phyloP scores from a whole-genome alignment of 371 early-diverging fungal genomes.

The Nosema muscidifuracis region DNA sequence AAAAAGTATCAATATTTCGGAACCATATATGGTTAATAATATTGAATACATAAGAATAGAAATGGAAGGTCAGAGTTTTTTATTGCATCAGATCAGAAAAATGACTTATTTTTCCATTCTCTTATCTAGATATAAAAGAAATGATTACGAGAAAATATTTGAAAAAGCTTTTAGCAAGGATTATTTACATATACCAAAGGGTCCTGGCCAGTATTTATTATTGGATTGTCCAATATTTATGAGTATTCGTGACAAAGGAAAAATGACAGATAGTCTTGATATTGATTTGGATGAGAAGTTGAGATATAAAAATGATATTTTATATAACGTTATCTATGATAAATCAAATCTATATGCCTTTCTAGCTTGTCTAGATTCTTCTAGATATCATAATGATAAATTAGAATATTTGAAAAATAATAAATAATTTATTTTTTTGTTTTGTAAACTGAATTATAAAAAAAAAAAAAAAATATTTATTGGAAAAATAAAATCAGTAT shows the following conservation, averaged over 20 bases:
- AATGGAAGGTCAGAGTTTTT: conserved; percentile 91
- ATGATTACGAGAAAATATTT: conserved; percentile 55
- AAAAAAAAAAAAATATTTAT: too few relatives aligned
- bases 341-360: conserved; percentile 24
- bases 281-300: conserved; percentile 17
- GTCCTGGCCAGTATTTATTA: conserved; percentile 85
- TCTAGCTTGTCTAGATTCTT: conserved; percentile 17
- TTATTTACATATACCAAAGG: conserved; percentile 87
- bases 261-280: conserved; percentile 25
- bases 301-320: conserved; percentile 25
- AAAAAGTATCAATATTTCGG: conserved; percentile 65
- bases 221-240: conserved; percentile 68
- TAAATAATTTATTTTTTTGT: too few relatives aligned
- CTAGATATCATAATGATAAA: conserved; percentile 19
- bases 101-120: conserved; percentile 67
- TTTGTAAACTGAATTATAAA: too few relatives aligned
- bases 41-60: conserved; percentile 81
- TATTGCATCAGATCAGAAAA: conserved; percentile 94
- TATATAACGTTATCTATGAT: conserved; percentile 38
- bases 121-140: conserved; percentile 11
- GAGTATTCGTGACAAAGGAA: conserved; percentile 29
- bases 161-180: conserved; percentile 65
- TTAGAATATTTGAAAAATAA: too few relatives aligned
- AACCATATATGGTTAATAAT: conserved; percentile 65
- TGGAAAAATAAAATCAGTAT: too few relatives aligned